phyloP scores from a whole-genome alignment of 768 basidiomycete genomes.

The Lentinula lateritia region DNA sequence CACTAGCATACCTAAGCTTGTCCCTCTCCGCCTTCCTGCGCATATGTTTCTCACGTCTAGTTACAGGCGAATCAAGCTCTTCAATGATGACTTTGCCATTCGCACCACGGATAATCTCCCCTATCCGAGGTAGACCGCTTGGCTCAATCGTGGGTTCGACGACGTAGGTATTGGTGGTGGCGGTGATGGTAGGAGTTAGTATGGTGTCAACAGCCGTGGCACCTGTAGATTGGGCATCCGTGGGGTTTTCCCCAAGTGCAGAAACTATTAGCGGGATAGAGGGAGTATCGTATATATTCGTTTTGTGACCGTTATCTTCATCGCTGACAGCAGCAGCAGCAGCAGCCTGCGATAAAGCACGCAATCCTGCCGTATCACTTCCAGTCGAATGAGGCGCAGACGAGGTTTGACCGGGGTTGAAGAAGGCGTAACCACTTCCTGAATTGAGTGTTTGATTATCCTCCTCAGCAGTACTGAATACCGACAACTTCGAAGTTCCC shows the following conservation, averaged over 20 bases:
- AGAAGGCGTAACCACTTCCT: neutral
- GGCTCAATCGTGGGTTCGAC: neutral
- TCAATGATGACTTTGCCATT: constrained; percentile 60
- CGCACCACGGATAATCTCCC: constrained; percentile 12
- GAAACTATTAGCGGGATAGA: too few species aligned
- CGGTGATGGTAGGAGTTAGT: neutral
- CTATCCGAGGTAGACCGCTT: constrained; percentile 3
- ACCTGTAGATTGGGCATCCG: neutral
- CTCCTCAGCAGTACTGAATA: constrained; percentile 39
- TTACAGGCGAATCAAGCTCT: constrained; percentile 66
- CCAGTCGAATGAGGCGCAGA: neutral
- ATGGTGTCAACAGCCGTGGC: neutral
- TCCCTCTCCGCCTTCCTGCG: constrained; percentile 39
- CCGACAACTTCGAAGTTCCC: constrained; percentile 37
- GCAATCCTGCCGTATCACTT: neutral
- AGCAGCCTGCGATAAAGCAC: neutral
- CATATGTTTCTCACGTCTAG: constrained; percentile 51
- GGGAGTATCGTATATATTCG: neutral
- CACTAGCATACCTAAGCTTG: constrained; percentile 18
- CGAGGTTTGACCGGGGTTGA: neutral
- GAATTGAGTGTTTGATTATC: constrained; percentile 35
- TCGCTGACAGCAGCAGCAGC: neutral
- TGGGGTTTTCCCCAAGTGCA: neutral
- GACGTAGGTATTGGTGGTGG: neutral
- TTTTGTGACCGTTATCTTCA: neutral